phyloP scores from a whole-genome alignment of 257 asterid species.

The Prunella vulgaris region DNA sequence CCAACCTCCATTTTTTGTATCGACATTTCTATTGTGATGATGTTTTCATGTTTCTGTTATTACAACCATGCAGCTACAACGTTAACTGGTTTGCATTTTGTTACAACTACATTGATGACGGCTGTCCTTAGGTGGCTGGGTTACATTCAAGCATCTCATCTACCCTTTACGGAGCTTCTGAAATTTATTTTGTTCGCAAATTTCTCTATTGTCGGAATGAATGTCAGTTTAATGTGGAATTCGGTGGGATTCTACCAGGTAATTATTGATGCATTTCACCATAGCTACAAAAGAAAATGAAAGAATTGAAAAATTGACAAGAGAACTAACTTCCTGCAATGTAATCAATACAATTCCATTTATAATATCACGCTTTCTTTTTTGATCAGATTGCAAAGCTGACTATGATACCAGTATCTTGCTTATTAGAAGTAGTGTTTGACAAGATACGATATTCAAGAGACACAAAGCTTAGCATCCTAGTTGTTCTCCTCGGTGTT shows the following conservation, averaged over 20 bases:
- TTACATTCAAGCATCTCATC: constrained; percentile 90
- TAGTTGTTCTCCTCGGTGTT: constrained; percentile 85
- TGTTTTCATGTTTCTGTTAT: constrained; percentile 26
- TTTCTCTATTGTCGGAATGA: constrained; percentile 95
- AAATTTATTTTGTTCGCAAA: constrained; percentile 81
- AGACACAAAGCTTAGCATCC: constrained; percentile 88
- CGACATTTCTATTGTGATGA: neutral
- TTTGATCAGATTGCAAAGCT: constrained; percentile 84
- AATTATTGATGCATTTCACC: constrained; percentile 17
- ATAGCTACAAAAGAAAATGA: neutral
- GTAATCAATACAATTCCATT: neutral
- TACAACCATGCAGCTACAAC: constrained; percentile 70
- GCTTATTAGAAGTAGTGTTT: constrained; percentile 77
- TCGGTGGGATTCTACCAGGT: constrained; percentile 99
- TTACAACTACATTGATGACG: constrained; percentile 78
- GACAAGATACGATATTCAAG: constrained; percentile 87
- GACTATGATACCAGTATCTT: constrained; percentile 92
- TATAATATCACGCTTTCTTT: constrained; percentile 1
- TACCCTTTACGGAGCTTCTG: constrained; percentile 67
- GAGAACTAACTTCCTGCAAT: constrained; percentile 1
- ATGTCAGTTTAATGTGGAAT: constrained; percentile 96
- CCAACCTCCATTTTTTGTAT: constrained; percentile 12
- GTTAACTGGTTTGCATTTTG: constrained; percentile 85
- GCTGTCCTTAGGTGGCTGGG: constrained; percentile 84
- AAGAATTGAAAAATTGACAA: neutral